Evolutionary conservation across 208 protist species (phyloP).

Genomic region (Polymyxa betae): DNA sequence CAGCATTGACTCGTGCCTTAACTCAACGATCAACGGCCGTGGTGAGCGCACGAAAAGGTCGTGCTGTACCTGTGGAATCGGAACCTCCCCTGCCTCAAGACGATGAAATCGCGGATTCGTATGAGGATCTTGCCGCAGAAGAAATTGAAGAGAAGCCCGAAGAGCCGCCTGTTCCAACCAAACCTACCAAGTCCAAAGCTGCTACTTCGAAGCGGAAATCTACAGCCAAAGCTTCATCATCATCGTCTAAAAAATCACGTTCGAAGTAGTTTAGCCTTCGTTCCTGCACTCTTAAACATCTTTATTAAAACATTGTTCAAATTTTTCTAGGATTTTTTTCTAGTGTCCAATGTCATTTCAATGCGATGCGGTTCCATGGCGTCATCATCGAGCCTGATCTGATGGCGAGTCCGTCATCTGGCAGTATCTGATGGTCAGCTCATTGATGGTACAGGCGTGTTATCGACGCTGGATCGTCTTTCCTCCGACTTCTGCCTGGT

Average conservation of each 20-base stretch:
- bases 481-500: neutral
- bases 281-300: too few species aligned
- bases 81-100: constrained; percentile 9
- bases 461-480: neutral
- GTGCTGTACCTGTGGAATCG: neutral
- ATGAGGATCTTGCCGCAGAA: constrained; percentile 57
- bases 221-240: constrained; percentile 46
- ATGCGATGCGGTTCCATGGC: neutral
- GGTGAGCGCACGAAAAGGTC: neutral
- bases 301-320: too few species aligned
- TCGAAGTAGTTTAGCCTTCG: neutral
- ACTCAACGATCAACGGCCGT: constrained; percentile 6
- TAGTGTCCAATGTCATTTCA: too few species aligned
- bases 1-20: constrained; percentile 56
- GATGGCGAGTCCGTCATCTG: neutral
- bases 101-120: constrained; percentile 50
- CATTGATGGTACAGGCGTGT: neutral
- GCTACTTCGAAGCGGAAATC: constrained; percentile 40
- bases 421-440: neutral
- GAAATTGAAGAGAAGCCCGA: constrained; percentile 56
- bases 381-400: neutral
- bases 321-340: too few species aligned
- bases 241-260: neutral
- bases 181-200: neutral
- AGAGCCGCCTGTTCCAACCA: neutral